Base-by-base conservation (phyloP, 1,284 basidiomycete genomes). In the Golubevia sp. region DNA sequence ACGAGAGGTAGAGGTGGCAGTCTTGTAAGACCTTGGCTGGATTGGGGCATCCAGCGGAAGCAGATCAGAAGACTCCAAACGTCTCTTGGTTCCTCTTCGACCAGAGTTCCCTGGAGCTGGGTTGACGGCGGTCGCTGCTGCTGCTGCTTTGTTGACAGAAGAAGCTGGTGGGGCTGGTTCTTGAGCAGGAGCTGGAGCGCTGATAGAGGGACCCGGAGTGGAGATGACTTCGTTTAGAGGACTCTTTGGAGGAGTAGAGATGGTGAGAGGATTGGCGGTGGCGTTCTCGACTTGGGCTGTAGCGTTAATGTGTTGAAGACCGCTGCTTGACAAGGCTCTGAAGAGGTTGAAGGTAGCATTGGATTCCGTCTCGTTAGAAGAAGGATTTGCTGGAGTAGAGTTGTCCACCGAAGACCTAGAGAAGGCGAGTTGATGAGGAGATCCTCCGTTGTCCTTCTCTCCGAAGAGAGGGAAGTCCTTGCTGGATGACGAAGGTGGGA, bases 21-120 rank as follows among this genome's bases (percentile, higher is more conserved):
- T 71, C 59, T 70, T 63, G 70, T 83, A 83, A 62, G 59, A 70
- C 18, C 80, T 70, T 55, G 71, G 63, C 63, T 83, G 80, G 52
- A 83, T 75, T 21, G 80, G 80, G 51, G 80, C 80, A 52, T 83
- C 77, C 21, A 83, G 62, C 15, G 80, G 80, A 15, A 83, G 69
- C 27, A 83, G 67, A 53, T 81, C 80, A 38, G 61, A 67, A 8
- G 68, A 62, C 49, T 76, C 71, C 23, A 74, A 58, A 25, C 79
- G 75, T 49, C 79, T 71, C 65, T 77, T 77, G 56, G 70, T 65
- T 21, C 76, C 74, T 44, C 38, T 44, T 13, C 38, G 38, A 30
- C 51, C 38, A 44, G 38, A 13, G 38, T 44, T 44, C 11, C 38
- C 38, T 44, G 11, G 38, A 44, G 38, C 38, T 44, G 38, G 38